A percentile compares a stretch with the other conserved stretches of the same genome.
Evolutionary conservation across 1,284 basidiomycete species (phyloP).

Genomic region (Agroathelia rolfsii): DNA sequence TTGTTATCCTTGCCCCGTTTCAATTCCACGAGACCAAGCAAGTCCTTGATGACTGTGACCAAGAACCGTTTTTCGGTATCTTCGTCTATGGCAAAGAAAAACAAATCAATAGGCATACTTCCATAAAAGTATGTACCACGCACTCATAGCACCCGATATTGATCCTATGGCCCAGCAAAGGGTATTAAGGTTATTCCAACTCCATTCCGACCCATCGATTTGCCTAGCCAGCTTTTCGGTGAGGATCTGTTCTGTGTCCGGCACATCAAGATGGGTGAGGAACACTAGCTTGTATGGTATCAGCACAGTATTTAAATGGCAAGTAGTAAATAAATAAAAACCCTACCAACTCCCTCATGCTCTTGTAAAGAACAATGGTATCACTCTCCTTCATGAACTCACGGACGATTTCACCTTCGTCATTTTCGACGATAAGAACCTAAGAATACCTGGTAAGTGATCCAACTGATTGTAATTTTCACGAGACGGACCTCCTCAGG

Average conservation of each 20-base stretch:
- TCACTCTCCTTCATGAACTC: slow-evolving; percentile 99
- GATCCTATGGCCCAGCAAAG: slow-evolving; percentile 99
- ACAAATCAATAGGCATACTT: slow-evolving; percentile 9
- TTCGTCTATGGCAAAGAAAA: slow-evolving; percentile 54
- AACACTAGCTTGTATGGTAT: too few species aligned
- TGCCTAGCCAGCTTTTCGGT: slow-evolving; percentile 96
- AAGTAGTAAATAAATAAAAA: too few species aligned
- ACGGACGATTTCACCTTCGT: slow-evolving; percentile 98
- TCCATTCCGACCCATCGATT: slow-evolving; percentile 97
- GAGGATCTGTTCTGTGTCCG: slow-evolving; percentile 93
- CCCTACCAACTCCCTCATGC: slow-evolving; percentile 96
- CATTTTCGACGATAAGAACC: slow-evolving; percentile 98
- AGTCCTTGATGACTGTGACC: slow-evolving; percentile 98
- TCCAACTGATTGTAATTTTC: slow-evolving; percentile 1
- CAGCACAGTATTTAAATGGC: too few species aligned
- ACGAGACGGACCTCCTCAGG: slow-evolving; percentile 80
- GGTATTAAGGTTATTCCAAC: slow-evolving; percentile 98
- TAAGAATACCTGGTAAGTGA: slow-evolving; percentile 22
- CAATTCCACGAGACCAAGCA: slow-evolving; percentile 94
- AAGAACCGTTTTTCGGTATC: slow-evolving; percentile 99
- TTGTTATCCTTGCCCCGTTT: slow-evolving; percentile 99
- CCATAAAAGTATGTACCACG: slow-evolving; percentile 22
- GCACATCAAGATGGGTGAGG: slow-evolving; percentile 93
- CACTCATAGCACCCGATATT: slow-evolving; percentile 98
- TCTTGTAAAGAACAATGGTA: slow-evolving; percentile 98